Base-by-base conservation (phyloP, 495 filamentous ascomycete species). In the Hypomontagnella monticulosa region DNA sequence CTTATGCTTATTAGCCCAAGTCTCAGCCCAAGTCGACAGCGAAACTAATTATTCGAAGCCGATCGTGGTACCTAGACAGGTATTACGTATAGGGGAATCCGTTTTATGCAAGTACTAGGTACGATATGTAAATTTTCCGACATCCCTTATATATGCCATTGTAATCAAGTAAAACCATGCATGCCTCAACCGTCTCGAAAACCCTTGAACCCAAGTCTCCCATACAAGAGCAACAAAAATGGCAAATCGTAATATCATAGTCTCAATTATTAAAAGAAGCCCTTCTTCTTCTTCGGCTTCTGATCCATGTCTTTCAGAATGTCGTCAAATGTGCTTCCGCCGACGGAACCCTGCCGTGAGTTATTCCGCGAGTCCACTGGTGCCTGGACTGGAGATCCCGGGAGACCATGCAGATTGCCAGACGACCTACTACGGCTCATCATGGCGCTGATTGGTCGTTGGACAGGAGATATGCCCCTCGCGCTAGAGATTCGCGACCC, bases 281-380 rank as follows among this genome's bases (percentile, higher is more conserved):
- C 70, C 61, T 75, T 79, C 71, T 81, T 83, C 71, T 78, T 76
- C 73, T 78, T 78, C 48, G 71, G 72, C 60, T 76, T 73, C 37
- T 71, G 65, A 40, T 77, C 75, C 73, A 82, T 81, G n/a, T 77
- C 78, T 48, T 81, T 82, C n/a, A 89, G 67, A 52, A 89, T 89
- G 54, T 86, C 84, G 71, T 89, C 86, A 75, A 89, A 89, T n/a
- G 85, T 89, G 69, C 81, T 85, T 8, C 71, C 78, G 4, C 71
- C 76, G 9, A 63, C 61, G 8, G 66, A 61, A 77, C 85, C 73
- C 78, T 85, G 36, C 59, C 78, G 36, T 43, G 75, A 67, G 41
- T 61, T 60, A 40, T 50, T 63, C 46, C 64, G 53, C 38, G 69
- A 70, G 12, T 68, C 68, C 3, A 34, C 23, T 34, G n/a, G 46